Base-by-base conservation (phyloP, 495 filamentous ascomycete genomes). In the Neurospora sp. region DNA sequence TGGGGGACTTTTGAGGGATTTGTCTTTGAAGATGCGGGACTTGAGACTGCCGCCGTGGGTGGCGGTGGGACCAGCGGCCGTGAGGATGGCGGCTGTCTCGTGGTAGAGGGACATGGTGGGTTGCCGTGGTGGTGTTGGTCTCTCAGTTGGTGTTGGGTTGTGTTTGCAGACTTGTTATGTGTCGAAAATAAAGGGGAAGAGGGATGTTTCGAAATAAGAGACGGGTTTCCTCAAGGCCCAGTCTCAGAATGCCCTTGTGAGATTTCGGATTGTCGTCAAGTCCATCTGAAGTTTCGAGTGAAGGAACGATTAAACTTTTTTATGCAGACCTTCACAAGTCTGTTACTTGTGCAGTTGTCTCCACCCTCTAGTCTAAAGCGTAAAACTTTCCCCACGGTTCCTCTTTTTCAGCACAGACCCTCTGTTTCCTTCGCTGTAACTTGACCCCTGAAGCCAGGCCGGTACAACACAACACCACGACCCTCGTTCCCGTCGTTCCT, bases 41-140 rank as follows among this genome's bases (percentile, higher is more conserved):
- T 94, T 96, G 77, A 97, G 87, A n/a, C 90, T 94, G 40, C 92
- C 92, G 31, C 89, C 88, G 14, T 85, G 78, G 16, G 88, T 87
- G n/a, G 82, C 75, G 0, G 20, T 14, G 10, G 48, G 48, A 59
- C 53, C 53, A 9, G 89, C 81, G 20, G 86, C 86, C 4, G 88
- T 87, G 69, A 99, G 83, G 48, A 97, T 82, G 10, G 85, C 82
- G 5, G 92, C 93, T 35, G 94, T 91, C 82, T 99, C 96, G 80
- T 96, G 91, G 82, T 99, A 99, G 73, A 99, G 92, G 68, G 95
- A 97, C 96, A 99, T 80, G 70, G 5, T 61, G 53, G 53, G 6
- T 65, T 16, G 42, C 8, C 0, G 27, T 53, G 71, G 35, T 20
- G 2, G 27, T 46, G 18, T n/a, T n/a, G 42, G 18, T 20, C 14